Evolutionary conservation across 345 rosid species (phyloP), one percentile per base, ranked within the genome.

Genomic region (Eutrema japonicum): DNA sequence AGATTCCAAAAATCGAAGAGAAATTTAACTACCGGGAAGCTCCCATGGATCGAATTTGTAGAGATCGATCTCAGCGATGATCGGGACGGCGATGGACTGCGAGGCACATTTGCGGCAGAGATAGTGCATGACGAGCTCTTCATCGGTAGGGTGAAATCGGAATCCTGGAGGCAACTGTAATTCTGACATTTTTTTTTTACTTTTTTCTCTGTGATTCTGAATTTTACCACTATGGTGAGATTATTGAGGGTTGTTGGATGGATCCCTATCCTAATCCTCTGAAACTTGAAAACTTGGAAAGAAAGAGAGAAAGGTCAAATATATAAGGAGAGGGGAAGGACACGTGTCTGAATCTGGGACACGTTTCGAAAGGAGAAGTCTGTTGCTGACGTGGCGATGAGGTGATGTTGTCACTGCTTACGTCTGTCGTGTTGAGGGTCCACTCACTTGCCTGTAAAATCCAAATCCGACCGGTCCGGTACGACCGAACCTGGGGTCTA

Each of bases 41-140:
- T 89, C 89, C 98, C 98, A 94, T 0, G 98, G 98, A 58, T 91
- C 82, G 74, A 32, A 78, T 72, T 89, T 91, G 87, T 94, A 94
- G 64, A 94, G 96, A 78, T 91, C 97, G 70, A 89, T 84, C 66
- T 94, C 97, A 2, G 96, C 88, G 38, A 91, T 79, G 40, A 91
- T 88, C 4, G 97, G 92, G 9, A 87, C 98, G 37, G 88, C 70
- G 54, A 94, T 89, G 2, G 82, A 35, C 77, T 87, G 96, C 10
- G 98, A 91, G 0, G 89, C 72, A 37, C 97, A 89, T 82, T 81
- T 86, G 3, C 90, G 91, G 88, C 90, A 83, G 47, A 94, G 88
- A 70, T 94, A 94, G 83, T 94, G 97, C 82, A 70, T 82, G 35
- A 94, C 98, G 12, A 94, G 95, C 90, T 94, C 98, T 79, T 91